Percentiles rank a stretch among this genome's conserved stretches.
phyloP scores from a whole-genome alignment of 495 filamentous ascomycete species.

The Penicillium coprophilum region DNA sequence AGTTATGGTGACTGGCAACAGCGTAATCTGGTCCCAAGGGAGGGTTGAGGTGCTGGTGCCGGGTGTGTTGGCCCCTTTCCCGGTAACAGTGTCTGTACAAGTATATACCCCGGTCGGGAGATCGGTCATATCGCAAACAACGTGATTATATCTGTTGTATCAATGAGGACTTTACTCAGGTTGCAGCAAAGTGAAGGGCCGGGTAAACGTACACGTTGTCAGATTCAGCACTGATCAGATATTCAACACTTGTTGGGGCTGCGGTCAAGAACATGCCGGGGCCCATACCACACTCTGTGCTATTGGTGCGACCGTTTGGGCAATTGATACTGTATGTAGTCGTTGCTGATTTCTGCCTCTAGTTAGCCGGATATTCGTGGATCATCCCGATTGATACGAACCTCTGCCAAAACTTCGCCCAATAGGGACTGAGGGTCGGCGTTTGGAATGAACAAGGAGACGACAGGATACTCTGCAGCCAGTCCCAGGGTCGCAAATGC shows the following conservation, averaged over 20 bases:
- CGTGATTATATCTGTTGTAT: constrained; percentile 24
- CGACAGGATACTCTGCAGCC: constrained; percentile 31
- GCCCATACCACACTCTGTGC: constrained; percentile 35
- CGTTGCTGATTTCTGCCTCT: constrained; percentile 28
- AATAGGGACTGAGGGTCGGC: constrained; percentile 36
- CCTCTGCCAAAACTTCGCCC: constrained; percentile 41
- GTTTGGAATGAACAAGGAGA: constrained; percentile 37
- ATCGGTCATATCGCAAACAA: constrained; percentile 34
- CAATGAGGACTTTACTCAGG: background rate
- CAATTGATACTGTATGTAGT: constrained; percentile 46
- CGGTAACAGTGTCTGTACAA: constrained; percentile 31
- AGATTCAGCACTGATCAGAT: constrained; percentile 17
- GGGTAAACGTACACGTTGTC: constrained; percentile 15
- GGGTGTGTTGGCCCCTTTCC: background rate
- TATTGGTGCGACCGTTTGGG: constrained; percentile 32
- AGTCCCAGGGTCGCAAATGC: constrained; percentile 18
- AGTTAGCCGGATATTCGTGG: constrained; percentile 1
- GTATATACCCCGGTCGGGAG: constrained; percentile 41
- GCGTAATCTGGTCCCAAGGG: constrained; percentile 14
- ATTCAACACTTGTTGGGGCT: constrained; percentile 27
- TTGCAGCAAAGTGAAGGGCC: background rate
- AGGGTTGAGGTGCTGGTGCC: constrained; percentile 25
- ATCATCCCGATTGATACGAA: constrained; percentile 11
- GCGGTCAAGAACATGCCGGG: constrained; percentile 33
- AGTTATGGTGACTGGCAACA: constrained; percentile 39